Percentiles rank a stretch among this genome's conserved stretches.
Evolutionary conservation across 768 basidiomycete genomes (phyloP).

Genomic region (Amanita rubescens): DNA sequence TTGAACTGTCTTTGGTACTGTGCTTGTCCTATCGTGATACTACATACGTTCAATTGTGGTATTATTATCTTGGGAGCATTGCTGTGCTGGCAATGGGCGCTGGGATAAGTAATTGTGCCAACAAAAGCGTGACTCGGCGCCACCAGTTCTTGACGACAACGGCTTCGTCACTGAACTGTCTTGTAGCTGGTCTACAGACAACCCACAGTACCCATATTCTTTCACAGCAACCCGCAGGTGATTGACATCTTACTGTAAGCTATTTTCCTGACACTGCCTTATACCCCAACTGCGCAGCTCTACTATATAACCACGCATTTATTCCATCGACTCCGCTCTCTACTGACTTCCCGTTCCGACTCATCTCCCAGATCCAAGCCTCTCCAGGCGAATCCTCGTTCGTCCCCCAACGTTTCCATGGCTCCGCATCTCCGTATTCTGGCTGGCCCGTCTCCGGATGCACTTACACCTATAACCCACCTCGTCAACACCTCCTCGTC

Average conservation of each 20-base stretch:
- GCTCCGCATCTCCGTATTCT: conserved; percentile 61
- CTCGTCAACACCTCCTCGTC: conserved; percentile 59
- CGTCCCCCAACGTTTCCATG: conserved; percentile 15
- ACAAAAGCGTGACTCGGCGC: not conserved
- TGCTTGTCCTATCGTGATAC: too few relatives aligned
- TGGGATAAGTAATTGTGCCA: too few relatives aligned
- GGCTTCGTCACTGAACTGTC: not conserved
- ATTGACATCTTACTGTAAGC: not conserved
- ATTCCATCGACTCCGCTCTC: not conserved
- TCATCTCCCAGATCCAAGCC: too few relatives aligned
- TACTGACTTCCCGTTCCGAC: not conserved
- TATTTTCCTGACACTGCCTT: not conserved
- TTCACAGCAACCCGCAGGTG: not conserved
- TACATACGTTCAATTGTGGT: too few relatives aligned
- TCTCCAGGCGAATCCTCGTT: not conserved
- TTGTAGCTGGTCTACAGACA: not conserved
- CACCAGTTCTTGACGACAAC: not conserved
- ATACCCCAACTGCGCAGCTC: not conserved
- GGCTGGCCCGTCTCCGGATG: conserved; percentile 55
- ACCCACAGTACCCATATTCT: not conserved
- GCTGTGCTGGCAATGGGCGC: too few relatives aligned
- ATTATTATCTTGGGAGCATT: too few relatives aligned
- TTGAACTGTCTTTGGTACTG: too few relatives aligned
- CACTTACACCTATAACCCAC: conserved; percentile 49
- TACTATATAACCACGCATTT: not conserved